Evolutionary conservation across 2,329 filamentous ascomycete species (phyloP), one percentile per base, ranked within the genome.

Genomic region (Phaeoacremonium minimum): DNA sequence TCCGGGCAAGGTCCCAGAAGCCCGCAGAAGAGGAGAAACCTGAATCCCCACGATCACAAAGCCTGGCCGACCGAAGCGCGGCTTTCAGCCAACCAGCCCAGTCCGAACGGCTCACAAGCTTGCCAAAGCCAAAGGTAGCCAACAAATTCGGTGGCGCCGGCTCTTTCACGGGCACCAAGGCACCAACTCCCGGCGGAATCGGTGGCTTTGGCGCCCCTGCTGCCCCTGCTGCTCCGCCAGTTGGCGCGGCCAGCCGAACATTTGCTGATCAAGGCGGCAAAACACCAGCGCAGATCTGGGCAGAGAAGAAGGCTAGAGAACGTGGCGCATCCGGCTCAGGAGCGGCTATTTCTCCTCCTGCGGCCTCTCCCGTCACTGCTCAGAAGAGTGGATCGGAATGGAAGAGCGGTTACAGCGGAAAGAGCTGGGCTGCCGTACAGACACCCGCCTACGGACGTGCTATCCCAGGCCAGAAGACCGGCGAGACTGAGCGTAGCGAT

Each of bases 211-310:
- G 75, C 26, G 65, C 78, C 11, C 82, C 83, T 43, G 61, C 78
- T n/a, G 60, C 73, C 7, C 68, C 79, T 18, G 58, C 77, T 16
- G 64, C 80, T 15, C 69, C 77, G 4, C 80, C 85, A 6, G 73
- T 95, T 17, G 89, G 88, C 17, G 75, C 80, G 46, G 89, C 90
- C 26, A 94, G 88, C 64, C 83, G 88, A 53, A 95, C 89, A 1
- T 98, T 97, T 67, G 93, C 93, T 13, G 90, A 96, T 48, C 73
- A 94, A 59, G 90, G 86, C 45, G 93, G 93, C 44, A 98, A 97
- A 71, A 97, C 93, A 5, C 93, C 93, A 6, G 90, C 93, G 18
- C 93, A 98, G 61, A 67, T 95, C 22, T 98, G 93, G 93, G 91
- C 91, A 1, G 93, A 98, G 69, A 95, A 90, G 69, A 97, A 97